These are phyloP conservation scores for Malassezia cuniculi DNA, from an alignment of 1,284 basidiomycete genomes.

Conservation along the genomic window DNA sequence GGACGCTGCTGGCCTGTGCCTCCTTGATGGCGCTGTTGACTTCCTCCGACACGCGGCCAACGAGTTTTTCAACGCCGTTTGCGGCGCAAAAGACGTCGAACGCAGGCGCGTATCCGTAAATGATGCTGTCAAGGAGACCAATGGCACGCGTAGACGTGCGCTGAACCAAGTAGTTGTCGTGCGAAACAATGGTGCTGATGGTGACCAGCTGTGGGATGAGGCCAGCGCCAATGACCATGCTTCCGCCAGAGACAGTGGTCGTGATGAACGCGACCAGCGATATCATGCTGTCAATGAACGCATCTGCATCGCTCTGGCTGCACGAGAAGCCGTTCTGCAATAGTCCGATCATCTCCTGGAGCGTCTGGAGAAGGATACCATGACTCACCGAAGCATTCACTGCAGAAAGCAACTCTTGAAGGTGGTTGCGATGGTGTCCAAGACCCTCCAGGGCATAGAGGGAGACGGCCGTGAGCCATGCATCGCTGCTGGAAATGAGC, in stretches of 20 bases:
- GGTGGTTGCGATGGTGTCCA: conserved; percentile 66
- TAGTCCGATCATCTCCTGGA: conserved; percentile 27
- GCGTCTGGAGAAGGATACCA: conserved; percentile 53
- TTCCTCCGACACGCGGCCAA: conserved; percentile 60
- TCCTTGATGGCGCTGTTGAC: conserved; percentile 27
- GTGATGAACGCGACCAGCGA: conserved; percentile 78
- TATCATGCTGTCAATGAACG: conserved; percentile 50
- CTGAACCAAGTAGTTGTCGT: conserved; percentile 33
- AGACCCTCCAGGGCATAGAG: conserved; percentile 80
- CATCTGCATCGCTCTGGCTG: conserved; percentile 11
- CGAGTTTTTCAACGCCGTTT: conserved; percentile 71
- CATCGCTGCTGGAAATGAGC: conserved; percentile 22
- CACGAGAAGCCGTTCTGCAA: no score
- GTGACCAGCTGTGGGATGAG: conserved; percentile 62
- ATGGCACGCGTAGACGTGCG: conserved; percentile 51
- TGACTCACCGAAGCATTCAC: conserved; percentile 93
- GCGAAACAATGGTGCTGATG: conserved; percentile 19
- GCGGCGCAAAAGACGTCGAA: conserved; percentile 76
- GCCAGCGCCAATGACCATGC: conserved; percentile 94
- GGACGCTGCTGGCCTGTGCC: conserved; percentile 6
- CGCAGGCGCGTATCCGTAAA: conserved; percentile 76
- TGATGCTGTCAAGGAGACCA: conserved; percentile 79
- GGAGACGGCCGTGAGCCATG: conserved; percentile 57
- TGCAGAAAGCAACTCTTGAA: conserved; percentile 74
- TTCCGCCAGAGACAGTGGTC: conserved; percentile 68